A percentile compares a stretch with the other conserved stretches of the same genome.
phyloP scores from a whole-genome alignment of 768 basidiomycete species.

The Phylloporus arenicola region DNA sequence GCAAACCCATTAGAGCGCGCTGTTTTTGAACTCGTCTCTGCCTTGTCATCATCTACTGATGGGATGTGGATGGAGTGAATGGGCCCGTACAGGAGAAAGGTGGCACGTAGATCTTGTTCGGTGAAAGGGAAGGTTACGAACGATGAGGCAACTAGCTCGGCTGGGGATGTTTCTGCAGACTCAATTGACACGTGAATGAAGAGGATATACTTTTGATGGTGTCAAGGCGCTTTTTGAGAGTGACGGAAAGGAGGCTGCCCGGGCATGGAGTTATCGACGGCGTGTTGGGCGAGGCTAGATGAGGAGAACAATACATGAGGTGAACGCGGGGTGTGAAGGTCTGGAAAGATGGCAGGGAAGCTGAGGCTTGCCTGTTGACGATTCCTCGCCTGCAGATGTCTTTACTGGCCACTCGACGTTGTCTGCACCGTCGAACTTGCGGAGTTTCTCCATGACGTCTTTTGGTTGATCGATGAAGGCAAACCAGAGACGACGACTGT shows the following conservation, averaged over 20 bases:
- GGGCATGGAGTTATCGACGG: constrained; percentile 82
- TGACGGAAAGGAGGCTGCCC: constrained; percentile 77
- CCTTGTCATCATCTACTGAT: constrained; percentile 30
- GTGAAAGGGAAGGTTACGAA: too few relatives aligned
- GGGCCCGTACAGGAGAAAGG: too few relatives aligned
- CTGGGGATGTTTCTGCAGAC: constrained; percentile 24
- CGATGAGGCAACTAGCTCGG: too few relatives aligned
- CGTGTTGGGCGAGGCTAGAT: constrained; percentile 61
- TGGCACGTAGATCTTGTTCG: too few relatives aligned
- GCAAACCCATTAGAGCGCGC: constrained; percentile 74
- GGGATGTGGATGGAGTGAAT: too few relatives aligned
- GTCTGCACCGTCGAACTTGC: constrained; percentile 74
- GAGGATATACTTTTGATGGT: too few relatives aligned
- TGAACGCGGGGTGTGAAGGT: constrained; percentile 17
- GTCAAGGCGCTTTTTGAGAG: constrained; percentile 82
- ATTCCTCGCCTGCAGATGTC: constrained; percentile 41
- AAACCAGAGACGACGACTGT: constrained; percentile 75
- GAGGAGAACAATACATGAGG: constrained; percentile 73
- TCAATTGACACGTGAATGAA: neutral
- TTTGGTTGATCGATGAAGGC: constrained; percentile 55
- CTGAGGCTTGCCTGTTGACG: constrained; percentile 39
- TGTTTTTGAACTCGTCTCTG: constrained; percentile 18
- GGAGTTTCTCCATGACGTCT: constrained; percentile 80
- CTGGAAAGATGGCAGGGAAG: neutral
- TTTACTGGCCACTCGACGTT: constrained; percentile 67